Base-by-base conservation (phyloP, 306 rosid species). In the Calophaca sinica region DNA sequence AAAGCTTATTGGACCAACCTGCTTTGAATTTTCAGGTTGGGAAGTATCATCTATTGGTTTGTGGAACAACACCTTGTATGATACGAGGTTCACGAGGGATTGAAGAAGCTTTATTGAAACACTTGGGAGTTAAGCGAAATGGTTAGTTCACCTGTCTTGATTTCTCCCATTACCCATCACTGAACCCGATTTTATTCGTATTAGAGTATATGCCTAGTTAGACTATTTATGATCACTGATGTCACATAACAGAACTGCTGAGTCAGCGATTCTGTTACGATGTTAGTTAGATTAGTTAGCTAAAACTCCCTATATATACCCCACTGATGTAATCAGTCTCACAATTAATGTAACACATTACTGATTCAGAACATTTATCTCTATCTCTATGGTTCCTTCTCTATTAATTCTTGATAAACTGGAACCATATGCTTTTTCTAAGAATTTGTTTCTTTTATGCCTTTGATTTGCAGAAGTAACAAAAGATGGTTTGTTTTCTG, bases 61-160 rank as follows among this genome's bases (percentile, higher is more conserved):
- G 99, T 80, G 99, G 99, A 75, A 94, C 99, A 15, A 87, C 96
- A 77, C 99, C 99, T 41, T 94, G 99, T 81, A 94, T 94, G 99
- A 94, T 94, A 50, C 96, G 97, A 41, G 97, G 99, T 74, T 92
- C 99, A 64, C 92, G 96, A 75, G 99, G 80, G 52, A 94, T 94
- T 77, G 97, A 94, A 81, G 89, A 86, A 68, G 82, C 99, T 72
- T 87, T 94, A 74, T 73, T 94, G 88, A 87, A 90, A 54, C 99
- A 94, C 75, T 85, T 94, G 81, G 97, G 97, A 80, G 96, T 94
- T 83, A 88, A 92, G 81, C 92, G 99, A 81, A 92, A 90, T 78
- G 99, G 99, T 94, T 62, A 67, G 91, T 80, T 54, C 13, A 49
- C 28, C 15, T 53, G 58, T 68, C 68, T 59, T 76, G 31, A 53